Evolutionary conservation across 306 rosid genomes (phyloP), one percentile per base, ranked within the genome.

Genomic region (Fragaria vesca): DNA sequence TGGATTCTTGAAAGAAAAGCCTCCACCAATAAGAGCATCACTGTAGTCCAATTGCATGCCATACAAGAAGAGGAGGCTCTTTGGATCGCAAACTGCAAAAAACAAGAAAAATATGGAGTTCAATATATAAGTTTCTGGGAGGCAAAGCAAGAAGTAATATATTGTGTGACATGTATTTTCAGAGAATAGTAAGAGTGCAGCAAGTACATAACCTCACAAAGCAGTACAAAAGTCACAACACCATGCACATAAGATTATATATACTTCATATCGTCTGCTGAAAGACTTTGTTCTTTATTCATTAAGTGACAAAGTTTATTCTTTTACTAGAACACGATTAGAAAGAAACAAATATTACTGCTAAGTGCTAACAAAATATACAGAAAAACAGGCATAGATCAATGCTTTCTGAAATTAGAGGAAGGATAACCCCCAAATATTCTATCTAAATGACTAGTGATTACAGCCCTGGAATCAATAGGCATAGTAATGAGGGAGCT

Each of bases 41-140:
- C 98, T 95, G 81, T 95, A 92, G 81, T 92, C 98, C 83, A 95
- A 87, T 84, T 95, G 98, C 98, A 95, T 89, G 74, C 98, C 97
- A 73, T 83, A 92, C 81, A 92, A 7, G 82, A 95, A 95, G 73
- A 95, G 97, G 46, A 95, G 95, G 85, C 97, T 92, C 90, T 92
- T 95, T 1, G 98, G 97, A 87, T 95, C 98, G 73, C 97, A 92
- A 55, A 95, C 98, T 95, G 89, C 88, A 76, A 66, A 38, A 75
- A 38, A 75, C 45, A 78, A 77, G 66, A 28, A 69, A 76, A 38
- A 48, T 2, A 48, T 2, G 6, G 80, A 70, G 71, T 52, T 63
- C 20, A 55, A 66, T 30, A 2, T 38, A 73, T 8, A 16, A 24
- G 50, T 36, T 67, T 55, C 12, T 5, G 36, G 8, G 51, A 6